phyloP scores from a whole-genome alignment of 108 stramenopile species.

The Poteriospumella lacustris region DNA sequence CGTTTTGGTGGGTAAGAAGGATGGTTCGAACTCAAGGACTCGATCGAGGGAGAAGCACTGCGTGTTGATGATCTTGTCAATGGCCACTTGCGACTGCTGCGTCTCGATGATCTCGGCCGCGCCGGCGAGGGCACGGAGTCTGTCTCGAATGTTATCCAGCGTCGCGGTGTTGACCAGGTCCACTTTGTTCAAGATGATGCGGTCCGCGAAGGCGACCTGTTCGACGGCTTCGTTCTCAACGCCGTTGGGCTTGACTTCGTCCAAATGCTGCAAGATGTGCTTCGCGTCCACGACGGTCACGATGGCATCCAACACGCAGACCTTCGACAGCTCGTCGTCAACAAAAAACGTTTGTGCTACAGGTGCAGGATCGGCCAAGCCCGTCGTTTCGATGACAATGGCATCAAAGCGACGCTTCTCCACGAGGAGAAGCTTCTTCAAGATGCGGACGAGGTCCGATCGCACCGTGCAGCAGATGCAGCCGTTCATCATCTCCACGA shows the following conservation, averaged over 20 bases:
- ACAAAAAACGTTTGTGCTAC: slow-evolving; percentile 86
- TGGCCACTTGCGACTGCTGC: slow-evolving; percentile 67
- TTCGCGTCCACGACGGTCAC: slow-evolving; percentile 91
- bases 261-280: slow-evolving; percentile 66
- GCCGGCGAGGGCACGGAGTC: slow-evolving; percentile 69
- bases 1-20: slow-evolving; percentile 56
- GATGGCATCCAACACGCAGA: slow-evolving; percentile 35
- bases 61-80: slow-evolving; percentile 75
- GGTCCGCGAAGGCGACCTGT: slow-evolving; percentile 77
- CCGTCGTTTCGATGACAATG: slow-evolving; percentile 91
- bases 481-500: slow-evolving; percentile 79
- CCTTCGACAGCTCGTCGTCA: not conserved
- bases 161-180: slow-evolving; percentile 44
- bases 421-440: slow-evolving; percentile 66
- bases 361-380: slow-evolving; percentile 89
- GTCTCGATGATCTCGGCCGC: slow-evolving; percentile 68
- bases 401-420: slow-evolving; percentile 69
- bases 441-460: slow-evolving; percentile 68
- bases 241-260: slow-evolving; percentile 66
- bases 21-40: slow-evolving; percentile 76
- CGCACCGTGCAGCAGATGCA: slow-evolving; percentile 83
- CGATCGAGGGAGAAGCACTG: slow-evolving; percentile 70
- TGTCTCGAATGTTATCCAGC: slow-evolving; percentile 35
- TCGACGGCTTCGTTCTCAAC: slow-evolving; percentile 84
- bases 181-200: slow-evolving; percentile 53